These are phyloP conservation scores for Dipodascus albidus DNA, from an alignment of 805 yeast species.

Conservation along the genomic window DNA sequence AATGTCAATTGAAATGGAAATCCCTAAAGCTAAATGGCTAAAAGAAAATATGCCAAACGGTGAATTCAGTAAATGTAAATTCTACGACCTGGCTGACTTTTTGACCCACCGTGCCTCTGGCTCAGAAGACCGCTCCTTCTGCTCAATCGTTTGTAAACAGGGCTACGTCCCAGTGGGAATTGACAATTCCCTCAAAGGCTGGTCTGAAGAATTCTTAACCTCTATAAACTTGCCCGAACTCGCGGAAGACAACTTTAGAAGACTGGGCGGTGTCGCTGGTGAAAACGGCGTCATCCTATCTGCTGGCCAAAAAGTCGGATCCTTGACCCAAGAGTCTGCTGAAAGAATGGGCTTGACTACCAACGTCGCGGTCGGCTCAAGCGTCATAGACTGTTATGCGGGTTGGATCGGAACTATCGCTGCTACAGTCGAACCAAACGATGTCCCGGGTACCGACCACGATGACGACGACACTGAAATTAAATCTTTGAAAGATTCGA, in stretches of 20 bases:
- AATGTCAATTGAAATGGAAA: slow-evolving; percentile 97
- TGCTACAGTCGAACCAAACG: slow-evolving; percentile 49
- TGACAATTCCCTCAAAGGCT: slow-evolving; percentile 74
- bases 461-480: slow-evolving; percentile 31
- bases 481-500: neutral
- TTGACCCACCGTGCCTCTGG: slow-evolving; percentile 88
- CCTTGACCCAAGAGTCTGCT: slow-evolving; percentile 56
- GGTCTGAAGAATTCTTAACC: slow-evolving; percentile 73
- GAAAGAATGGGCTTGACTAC: slow-evolving; percentile 73
- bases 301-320: slow-evolving; percentile 87
- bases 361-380: slow-evolving; percentile 78
- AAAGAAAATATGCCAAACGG: slow-evolving; percentile 65
- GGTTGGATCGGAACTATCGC: slow-evolving; percentile 99
- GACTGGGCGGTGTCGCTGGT: slow-evolving; percentile 75
- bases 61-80: slow-evolving; percentile 49
- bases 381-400: slow-evolving; percentile 96
- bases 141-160: slow-evolving; percentile 91
- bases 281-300: slow-evolving; percentile 60
- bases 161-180: slow-evolving; percentile 91
- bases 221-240: slow-evolving; percentile 66
- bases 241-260: slow-evolving; percentile 59
- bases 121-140: slow-evolving; percentile 73
- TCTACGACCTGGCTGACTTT: slow-evolving; percentile 87
- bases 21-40: slow-evolving; percentile 95
- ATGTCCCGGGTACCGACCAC: slow-evolving; percentile 8